Evolutionary conservation across 179 eudicot genomes (phyloP).

Genomic region (Camellia oleifera): DNA sequence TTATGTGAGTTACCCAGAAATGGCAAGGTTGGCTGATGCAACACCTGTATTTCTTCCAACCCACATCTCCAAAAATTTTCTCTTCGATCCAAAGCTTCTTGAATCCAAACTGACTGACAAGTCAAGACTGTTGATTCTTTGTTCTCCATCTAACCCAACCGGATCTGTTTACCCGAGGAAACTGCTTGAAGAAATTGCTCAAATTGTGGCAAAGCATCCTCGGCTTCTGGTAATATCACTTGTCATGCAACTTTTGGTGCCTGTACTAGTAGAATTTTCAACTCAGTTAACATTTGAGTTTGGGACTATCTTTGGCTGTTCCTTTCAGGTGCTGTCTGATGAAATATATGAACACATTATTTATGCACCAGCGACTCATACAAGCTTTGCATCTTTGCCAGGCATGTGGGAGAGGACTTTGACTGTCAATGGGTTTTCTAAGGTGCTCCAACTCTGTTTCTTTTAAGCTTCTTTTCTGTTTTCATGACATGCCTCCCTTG

Average conservation of each 20-base stretch:
- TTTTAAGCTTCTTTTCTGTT: slow-evolving; percentile 5
- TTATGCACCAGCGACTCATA: slow-evolving; percentile 83
- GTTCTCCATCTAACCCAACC: slow-evolving; percentile 90
- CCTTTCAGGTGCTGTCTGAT: slow-evolving; percentile 75
- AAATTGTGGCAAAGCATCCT: slow-evolving; percentile 74
- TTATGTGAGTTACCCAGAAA: slow-evolving; percentile 96
- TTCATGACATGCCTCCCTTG: neutral
- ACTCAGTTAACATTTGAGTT: neutral
- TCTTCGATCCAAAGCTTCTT: slow-evolving; percentile 71
- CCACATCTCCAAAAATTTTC: slow-evolving; percentile 62
- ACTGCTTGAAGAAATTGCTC: slow-evolving; percentile 74
- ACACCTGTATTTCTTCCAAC: slow-evolving; percentile 80
- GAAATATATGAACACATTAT: slow-evolving; percentile 93
- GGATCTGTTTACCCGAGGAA: slow-evolving; percentile 83
- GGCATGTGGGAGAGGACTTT: slow-evolving; percentile 97
- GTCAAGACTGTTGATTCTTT: slow-evolving; percentile 79
- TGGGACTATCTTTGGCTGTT: slow-evolving; percentile 6
- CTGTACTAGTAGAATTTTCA: neutral
- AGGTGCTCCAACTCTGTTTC: slow-evolving; percentile 40
- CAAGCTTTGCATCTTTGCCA: slow-evolving; percentile 94
- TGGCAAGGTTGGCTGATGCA: slow-evolving; percentile 92
- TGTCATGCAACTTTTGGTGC: neutral
- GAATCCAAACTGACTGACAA: slow-evolving; percentile 69
- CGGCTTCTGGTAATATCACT: slow-evolving; percentile 62
- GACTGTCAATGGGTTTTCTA: slow-evolving; percentile 90